Evolutionary conservation across 768 basidiomycete genomes (phyloP).

Genomic region (Hydnomerulius pinastri): DNA sequence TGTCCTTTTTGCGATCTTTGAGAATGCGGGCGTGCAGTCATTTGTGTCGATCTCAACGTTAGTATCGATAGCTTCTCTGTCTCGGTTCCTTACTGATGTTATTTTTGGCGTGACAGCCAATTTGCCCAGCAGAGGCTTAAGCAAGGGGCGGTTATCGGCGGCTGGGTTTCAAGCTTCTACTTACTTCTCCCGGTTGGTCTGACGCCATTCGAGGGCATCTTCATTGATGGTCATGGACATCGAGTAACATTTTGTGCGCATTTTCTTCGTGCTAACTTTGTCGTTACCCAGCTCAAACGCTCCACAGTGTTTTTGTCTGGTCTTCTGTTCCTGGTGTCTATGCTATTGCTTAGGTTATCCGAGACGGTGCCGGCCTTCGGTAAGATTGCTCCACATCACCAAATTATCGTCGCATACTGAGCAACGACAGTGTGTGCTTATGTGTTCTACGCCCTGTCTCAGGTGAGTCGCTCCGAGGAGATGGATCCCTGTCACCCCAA

Average conservation of each 20-base stretch:
- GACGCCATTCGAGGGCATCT: constrained; percentile 43
- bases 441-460: constrained; percentile 43
- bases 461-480: constrained; percentile 23
- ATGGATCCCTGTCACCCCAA: background rate
- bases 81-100: background rate
- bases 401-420: background rate
- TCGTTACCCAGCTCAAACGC: background rate
- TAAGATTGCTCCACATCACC: constrained; percentile 14
- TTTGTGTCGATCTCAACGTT: constrained; percentile 48
- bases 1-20: constrained; percentile 40
- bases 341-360: constrained; percentile 43
- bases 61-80: constrained; percentile 10
- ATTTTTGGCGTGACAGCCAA: constrained; percentile 29
- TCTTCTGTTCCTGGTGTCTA: constrained; percentile 41
- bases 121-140: constrained; percentile 43
- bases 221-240: constrained; percentile 41
- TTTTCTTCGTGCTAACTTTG: background rate
- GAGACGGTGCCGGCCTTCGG: constrained; percentile 39
- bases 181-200: constrained; percentile 40
- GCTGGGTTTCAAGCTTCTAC: constrained; percentile 47
- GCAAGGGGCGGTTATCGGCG: constrained; percentile 45
- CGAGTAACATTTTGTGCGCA: constrained; percentile 40
- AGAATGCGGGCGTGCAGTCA: constrained; percentile 45
- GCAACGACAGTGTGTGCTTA: constrained; percentile 42
- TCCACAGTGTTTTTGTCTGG: constrained; percentile 43